Conservation (phyloP, 1,284 basidiomycete genomes). For the Hemileia vastatrix region DNA sequence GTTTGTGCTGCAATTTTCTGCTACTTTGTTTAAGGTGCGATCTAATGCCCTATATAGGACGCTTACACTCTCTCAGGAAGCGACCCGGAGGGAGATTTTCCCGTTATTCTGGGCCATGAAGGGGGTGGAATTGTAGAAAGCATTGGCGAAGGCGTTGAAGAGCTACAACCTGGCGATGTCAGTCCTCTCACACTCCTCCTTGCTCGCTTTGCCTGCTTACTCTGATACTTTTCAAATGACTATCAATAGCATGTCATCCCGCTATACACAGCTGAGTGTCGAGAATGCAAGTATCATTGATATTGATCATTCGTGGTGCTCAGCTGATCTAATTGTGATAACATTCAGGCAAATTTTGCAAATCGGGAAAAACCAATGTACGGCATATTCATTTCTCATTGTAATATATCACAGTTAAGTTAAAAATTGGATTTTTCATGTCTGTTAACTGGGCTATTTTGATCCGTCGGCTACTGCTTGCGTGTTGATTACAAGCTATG, state of each 20-base stretch:
- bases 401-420: too few relatives aligned
- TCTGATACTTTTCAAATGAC: conserved; percentile 38
- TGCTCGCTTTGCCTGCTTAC: neutral
- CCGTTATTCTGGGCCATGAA: conserved; percentile 64
- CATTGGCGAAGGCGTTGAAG: conserved; percentile 82
- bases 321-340: neutral
- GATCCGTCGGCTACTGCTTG: neutral
- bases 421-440: too few relatives aligned
- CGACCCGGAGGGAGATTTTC: conserved; percentile 93
- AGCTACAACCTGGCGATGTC: conserved; percentile 57
- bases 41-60: conserved; percentile 48
- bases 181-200: neutral
- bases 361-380: conserved; percentile 98
- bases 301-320: neutral
- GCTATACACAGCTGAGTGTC: conserved; percentile 57
- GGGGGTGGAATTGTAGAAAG: conserved; percentile 62
- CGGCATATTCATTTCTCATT: conserved; percentile 58
- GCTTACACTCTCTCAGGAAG: conserved; percentile 93
- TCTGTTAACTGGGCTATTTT: neutral
- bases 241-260: conserved; percentile 61
- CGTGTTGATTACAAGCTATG: too few relatives aligned
- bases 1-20: conserved; percentile 34
- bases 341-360: conserved; percentile 62
- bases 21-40: neutral
- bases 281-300: conserved; percentile 61